Evolutionary conservation across 2,329 filamentous ascomycete species (phyloP), one percentile per base, ranked within the genome.

Genomic region (Diaporthe humulicola): DNA sequence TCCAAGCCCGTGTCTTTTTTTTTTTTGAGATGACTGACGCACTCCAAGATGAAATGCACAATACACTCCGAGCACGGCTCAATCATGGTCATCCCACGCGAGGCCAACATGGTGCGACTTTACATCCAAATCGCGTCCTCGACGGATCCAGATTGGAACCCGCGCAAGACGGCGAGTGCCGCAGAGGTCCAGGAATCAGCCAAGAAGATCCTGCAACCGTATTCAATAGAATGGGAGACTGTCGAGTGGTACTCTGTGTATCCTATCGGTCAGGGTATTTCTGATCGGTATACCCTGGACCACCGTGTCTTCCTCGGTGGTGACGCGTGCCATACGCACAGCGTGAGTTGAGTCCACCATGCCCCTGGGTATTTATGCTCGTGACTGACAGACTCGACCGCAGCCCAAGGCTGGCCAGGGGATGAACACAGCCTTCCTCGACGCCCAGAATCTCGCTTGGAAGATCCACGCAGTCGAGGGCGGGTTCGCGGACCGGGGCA

Each of bases 401-500:
- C 79, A 91, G 90, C 93, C 93, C 50, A 95, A 94, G 86, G 93
- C 93, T 42, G 93, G 93, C 1, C 93, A 95, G 82, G 93, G 93
- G 40, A 95, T 95, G 93, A 95, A 95, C 80, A 93, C 93, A 0
- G 93, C 93, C 4, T 95, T 95, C 84, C 86, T 94, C 70, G 93
- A 96, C 78, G 95, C 95, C 0, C 90, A 95, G 75, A 98, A 98
- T 83, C 88, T 98, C 54, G 96, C 96, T 10, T 98, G 96, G 96
- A 98, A 98, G 86, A 94, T 98, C 70, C 96, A 98, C 81, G 92
- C 94, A 48, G 96, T 98, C 14, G 95, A 98, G 82, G 88, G 89
- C 36, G 95, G 95, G 17, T 94, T 98, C 78, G 94, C 95, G 1
- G 86, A 92, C 40, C 93, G 94, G 76, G 90, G 90, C 4, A 88